A percentile compares a stretch with the other conserved stretches of the same genome.
Evolutionary conservation across 2,329 filamentous ascomycete species (phyloP).

Genomic region (Neospermospora avenae): DNA sequence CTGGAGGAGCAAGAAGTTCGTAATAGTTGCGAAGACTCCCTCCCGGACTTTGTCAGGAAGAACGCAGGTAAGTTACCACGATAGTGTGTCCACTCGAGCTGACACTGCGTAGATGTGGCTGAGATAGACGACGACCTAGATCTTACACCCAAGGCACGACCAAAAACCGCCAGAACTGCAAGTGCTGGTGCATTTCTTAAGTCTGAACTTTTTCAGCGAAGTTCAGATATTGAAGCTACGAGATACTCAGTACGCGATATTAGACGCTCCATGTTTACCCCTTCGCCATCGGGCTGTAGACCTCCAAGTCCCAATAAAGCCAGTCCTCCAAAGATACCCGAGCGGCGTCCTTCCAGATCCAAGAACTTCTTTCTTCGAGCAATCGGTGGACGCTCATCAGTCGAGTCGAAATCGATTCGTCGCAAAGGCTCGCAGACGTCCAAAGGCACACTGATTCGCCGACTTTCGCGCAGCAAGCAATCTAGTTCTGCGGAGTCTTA

Average conservation of each 20-base stretch:
- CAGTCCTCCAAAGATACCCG: slow-evolving; percentile 20
- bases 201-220: slow-evolving; percentile 24
- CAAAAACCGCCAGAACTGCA: slow-evolving; percentile 18
- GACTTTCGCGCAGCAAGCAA: slow-evolving; percentile 24
- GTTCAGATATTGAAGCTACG: slow-evolving; percentile 16
- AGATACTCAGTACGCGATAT: slow-evolving; percentile 22
- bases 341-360: slow-evolving; percentile 29
- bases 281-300: not conserved
- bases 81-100: not conserved
- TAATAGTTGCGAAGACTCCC: not conserved
- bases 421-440: slow-evolving; percentile 15
- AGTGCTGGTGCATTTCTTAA: slow-evolving; percentile 30
- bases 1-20: slow-evolving; percentile 14
- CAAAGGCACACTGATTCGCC: slow-evolving; percentile 25
- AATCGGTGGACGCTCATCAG: slow-evolving; percentile 21
- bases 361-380: slow-evolving; percentile 33
- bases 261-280: slow-evolving; percentile 13
- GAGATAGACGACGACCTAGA: slow-evolving; percentile 22
- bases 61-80: slow-evolving; percentile 1
- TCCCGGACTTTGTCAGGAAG: slow-evolving; percentile 12
- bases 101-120: slow-evolving; percentile 4
- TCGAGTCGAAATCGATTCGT: slow-evolving; percentile 15
- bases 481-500: slow-evolving; percentile 12
- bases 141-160: slow-evolving; percentile 29
- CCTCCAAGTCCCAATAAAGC: slow-evolving; percentile 2